These are phyloP conservation scores for Populus alba DNA, from an alignment of 345 rosid species.

Conservation along the genomic window DNA sequence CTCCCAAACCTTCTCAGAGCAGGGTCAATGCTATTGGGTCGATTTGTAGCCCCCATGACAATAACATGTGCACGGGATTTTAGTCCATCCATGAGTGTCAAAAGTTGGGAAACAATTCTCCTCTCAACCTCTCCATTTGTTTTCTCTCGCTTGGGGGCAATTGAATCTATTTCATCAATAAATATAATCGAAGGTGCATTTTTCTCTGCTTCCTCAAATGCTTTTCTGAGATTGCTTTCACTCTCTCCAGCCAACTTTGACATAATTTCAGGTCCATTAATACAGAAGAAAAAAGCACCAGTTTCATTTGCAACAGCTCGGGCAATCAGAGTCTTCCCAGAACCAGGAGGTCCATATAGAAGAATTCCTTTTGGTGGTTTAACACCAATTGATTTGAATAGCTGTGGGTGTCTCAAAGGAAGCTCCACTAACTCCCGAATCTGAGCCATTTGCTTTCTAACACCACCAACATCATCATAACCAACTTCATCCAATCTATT, in stretches of 20 bases:
- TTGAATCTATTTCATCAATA: conserved; percentile 90
- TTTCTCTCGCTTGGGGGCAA: conserved; percentile 96
- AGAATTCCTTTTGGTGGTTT: conserved; percentile 96
- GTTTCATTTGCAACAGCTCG: conserved; percentile 95
- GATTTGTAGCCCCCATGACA: conserved; percentile 97
- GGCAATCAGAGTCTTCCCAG: conserved; percentile 79
- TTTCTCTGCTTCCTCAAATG: conserved; percentile 96
- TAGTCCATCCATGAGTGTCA: conserved; percentile 94
- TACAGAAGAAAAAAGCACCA: conserved; percentile 94
- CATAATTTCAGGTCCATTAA: conserved; percentile 97
- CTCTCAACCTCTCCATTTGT: conserved; percentile 97
- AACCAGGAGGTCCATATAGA: conserved; percentile 54
- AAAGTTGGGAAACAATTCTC: conserved; percentile 91
- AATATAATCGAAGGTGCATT: conserved; percentile 96
- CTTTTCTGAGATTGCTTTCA: conserved; percentile 95
- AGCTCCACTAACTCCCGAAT: conserved; percentile 93
- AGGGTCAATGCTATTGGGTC: conserved; percentile 94
- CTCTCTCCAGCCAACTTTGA: conserved; percentile 97
- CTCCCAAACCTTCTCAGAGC: conserved; percentile 94
- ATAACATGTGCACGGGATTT: conserved; percentile 91
- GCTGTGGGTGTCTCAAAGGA: conserved; percentile 90
- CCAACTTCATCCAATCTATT: conserved; percentile 91
- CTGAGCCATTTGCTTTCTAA: conserved; percentile 98
- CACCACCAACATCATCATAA: conserved; percentile 98
- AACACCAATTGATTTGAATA: conserved; percentile 95